phyloP scores from a whole-genome alignment of 169 alveolate species.

The Plasmodium fragile region DNA sequence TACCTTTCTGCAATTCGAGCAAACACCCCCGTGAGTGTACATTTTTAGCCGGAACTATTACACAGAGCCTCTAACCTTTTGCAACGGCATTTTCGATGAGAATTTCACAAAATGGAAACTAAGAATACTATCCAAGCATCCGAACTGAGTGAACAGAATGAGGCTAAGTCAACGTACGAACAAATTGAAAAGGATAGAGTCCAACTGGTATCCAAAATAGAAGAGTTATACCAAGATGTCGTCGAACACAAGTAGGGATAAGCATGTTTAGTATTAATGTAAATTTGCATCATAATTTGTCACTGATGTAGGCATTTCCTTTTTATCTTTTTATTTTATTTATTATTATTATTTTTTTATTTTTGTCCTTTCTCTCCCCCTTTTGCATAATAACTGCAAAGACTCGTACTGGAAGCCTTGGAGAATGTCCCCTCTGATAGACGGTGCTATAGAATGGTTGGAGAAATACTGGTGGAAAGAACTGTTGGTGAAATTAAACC shows the following conservation, averaged over 20 bases:
- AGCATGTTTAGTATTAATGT: background rate
- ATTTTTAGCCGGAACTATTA: background rate
- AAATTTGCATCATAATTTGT: background rate
- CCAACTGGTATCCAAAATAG: conserved; percentile 79
- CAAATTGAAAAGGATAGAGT: conserved; percentile 82
- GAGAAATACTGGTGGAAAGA: conserved; percentile 93
- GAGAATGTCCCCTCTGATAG: conserved; percentile 88
- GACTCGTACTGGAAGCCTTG: conserved; percentile 90
- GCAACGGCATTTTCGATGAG: conserved; percentile 14
- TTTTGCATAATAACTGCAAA: conserved; percentile 16
- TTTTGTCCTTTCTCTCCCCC: background rate
- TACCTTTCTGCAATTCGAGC: conserved; percentile 22
- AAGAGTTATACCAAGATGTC: conserved; percentile 89
- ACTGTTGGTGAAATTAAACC: conserved; percentile 92
- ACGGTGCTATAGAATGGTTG: conserved; percentile 91
- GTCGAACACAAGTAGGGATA: conserved; percentile 86
- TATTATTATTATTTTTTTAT: background rate
- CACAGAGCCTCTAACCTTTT: conserved; percentile 1
- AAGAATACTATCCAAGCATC: conserved; percentile 3
- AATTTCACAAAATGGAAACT: conserved; percentile 47
- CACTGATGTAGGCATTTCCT: background rate
- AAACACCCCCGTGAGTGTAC: background rate
- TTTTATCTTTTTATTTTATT: background rate
- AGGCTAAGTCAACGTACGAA: conserved; percentile 56
- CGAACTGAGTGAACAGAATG: conserved; percentile 4